phyloP scores from a whole-genome alignment of 2,329 filamentous ascomycete species.

The Diplodia corticola region DNA sequence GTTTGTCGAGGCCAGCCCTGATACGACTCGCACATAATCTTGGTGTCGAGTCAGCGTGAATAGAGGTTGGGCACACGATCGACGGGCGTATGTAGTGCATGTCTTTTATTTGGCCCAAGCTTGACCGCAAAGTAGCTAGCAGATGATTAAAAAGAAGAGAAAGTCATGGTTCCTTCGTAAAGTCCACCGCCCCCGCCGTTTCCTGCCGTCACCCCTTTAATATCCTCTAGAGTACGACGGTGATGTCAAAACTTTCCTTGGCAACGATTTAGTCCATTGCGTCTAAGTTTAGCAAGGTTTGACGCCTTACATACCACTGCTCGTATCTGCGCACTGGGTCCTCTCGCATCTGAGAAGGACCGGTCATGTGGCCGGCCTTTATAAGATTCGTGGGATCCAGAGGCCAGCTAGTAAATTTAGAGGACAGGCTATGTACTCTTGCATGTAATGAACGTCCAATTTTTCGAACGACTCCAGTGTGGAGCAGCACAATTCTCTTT shows the following conservation, averaged over 20 bases:
- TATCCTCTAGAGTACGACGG: background rate
- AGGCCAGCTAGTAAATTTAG: background rate
- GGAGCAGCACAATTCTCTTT: background rate
- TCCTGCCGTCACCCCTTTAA: background rate
- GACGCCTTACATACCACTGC: background rate
- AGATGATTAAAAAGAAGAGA: background rate
- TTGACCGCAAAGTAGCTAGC: too few species aligned
- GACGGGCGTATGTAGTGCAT: too few species aligned
- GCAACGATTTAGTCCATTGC: background rate
- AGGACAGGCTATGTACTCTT: background rate
- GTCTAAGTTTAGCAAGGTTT: background rate
- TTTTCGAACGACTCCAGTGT: background rate
- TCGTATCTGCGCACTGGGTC: background rate
- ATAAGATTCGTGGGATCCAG: too few species aligned
- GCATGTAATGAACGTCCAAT: background rate
- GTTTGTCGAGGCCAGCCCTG: too few species aligned
- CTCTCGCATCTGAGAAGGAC: background rate
- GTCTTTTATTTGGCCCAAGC: too few species aligned
- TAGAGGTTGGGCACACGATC: too few species aligned
- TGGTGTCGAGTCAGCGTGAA: too few species aligned
- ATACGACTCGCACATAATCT: too few species aligned
- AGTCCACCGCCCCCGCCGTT: background rate
- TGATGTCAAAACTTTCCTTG: slow-evolving; percentile 4
- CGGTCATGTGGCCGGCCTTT: background rate
- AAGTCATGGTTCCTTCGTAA: background rate